These are phyloP conservation scores for Vitis labrusca DNA, from an alignment of 164 flowering plant species.

Conservation along the genomic window DNA sequence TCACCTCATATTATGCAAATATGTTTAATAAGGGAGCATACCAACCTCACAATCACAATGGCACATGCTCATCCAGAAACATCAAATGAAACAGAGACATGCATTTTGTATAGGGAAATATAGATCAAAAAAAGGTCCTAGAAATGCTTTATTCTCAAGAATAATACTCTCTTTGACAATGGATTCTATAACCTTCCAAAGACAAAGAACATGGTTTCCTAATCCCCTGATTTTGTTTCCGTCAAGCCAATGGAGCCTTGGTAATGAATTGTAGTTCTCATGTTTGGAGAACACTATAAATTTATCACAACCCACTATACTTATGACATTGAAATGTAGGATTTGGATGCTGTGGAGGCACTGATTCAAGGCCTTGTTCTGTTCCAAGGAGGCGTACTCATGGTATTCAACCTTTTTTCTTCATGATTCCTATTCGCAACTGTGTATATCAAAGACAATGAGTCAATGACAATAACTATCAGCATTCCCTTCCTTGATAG, in stretches of 20 bases:
- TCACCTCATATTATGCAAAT: too few relatives aligned
- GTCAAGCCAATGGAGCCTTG: not conserved
- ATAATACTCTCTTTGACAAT: not conserved
- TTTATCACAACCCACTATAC: not conserved
- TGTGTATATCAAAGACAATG: not conserved
- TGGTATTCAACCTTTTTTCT: conserved; percentile 47
- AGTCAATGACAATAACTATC: not conserved
- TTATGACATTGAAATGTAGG: conserved; percentile 40
- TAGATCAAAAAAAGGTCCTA: not conserved
- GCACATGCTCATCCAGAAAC: too few relatives aligned
- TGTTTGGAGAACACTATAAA: not conserved
- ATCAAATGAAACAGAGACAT: not conserved
- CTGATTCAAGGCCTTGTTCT: conserved; percentile 96
- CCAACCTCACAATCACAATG: too few relatives aligned
- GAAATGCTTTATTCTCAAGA: not conserved
- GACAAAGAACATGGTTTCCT: not conserved
- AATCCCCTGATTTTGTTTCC: conserved; percentile 1
- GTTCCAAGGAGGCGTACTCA: conserved; percentile 98
- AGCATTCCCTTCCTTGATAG: not conserved
- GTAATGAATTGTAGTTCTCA: not conserved
- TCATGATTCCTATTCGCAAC: not conserved
- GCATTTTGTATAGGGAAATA: not conserved
- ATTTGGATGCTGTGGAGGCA: conserved; percentile 99
- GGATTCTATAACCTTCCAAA: not conserved
- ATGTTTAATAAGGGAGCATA: too few relatives aligned